Conservation (phyloP, 2,329 filamentous ascomycete species). For the Aspergillus neotritici region DNA sequence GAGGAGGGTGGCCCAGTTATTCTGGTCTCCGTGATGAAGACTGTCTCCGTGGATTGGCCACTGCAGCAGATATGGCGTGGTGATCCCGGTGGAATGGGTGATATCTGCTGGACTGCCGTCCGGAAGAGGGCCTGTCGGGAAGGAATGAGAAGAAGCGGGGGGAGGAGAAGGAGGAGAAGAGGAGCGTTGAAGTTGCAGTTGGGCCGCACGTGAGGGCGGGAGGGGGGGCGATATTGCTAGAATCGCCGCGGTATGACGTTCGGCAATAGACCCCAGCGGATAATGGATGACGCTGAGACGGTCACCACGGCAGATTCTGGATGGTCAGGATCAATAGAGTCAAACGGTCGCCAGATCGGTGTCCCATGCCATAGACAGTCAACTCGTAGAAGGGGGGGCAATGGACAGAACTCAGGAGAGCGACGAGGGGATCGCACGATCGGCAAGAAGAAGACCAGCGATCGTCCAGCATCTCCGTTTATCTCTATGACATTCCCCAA, state of each 20-base stretch:
- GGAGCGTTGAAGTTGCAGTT: neutral
- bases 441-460: neutral
- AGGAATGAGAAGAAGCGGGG: neutral
- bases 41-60: neutral
- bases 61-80: conserved; percentile 1
- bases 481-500: neutral
- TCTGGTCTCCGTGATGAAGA: neutral
- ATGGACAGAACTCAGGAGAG: no score
- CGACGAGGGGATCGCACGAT: neutral
- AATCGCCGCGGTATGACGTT: conserved; percentile 20
- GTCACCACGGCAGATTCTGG: no score
- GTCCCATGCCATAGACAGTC: no score
- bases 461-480: neutral
- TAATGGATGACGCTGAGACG: conserved; percentile 10
- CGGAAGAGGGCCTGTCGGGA: neutral
- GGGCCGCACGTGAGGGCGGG: conserved; percentile 20
- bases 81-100: neutral
- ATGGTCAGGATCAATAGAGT: no score
- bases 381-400: no score
- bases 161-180: conserved; percentile 2
- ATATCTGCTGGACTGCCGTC: conserved; percentile 1
- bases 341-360: no score
- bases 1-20: neutral
- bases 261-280: conserved; percentile 7
- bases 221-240: neutral